phyloP scores from a whole-genome alignment of 1,139 yeast species.

The Diutina sp. region DNA sequence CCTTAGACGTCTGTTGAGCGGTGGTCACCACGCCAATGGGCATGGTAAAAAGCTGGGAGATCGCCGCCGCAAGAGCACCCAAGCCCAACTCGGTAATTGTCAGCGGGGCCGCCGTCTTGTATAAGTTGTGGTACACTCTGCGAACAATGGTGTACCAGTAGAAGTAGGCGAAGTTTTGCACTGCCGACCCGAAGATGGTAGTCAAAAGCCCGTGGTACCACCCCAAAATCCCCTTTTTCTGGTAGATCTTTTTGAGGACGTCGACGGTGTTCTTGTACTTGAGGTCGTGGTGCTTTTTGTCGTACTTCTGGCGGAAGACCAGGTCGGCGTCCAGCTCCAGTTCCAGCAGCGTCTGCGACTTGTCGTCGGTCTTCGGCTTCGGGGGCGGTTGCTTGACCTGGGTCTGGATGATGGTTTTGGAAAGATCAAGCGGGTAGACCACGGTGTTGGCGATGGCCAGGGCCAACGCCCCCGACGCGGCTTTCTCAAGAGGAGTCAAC shows the following conservation, averaged over 20 bases:
- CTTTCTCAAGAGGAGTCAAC: conserved; percentile 52
- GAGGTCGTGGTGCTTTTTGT: conserved; percentile 13
- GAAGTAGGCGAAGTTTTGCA: conserved; percentile 75
- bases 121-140: conserved; percentile 36
- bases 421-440: conserved; percentile 63
- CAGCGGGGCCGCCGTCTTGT: conserved; percentile 27
- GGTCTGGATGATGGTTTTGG: conserved; percentile 65
- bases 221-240: conserved; percentile 51
- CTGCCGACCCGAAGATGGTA: conserved; percentile 60
- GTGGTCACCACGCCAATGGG: conserved; percentile 79
- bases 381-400: conserved; percentile 26
- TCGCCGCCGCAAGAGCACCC: conserved; percentile 78
- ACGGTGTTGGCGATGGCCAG: conserved; percentile 73
- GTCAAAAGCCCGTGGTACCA: conserved; percentile 68
- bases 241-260: conserved; percentile 46
- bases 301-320: conserved; percentile 11
- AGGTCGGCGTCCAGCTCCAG: conserved; percentile 14
- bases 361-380: conserved; percentile 4
- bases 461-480: conserved; percentile 77
- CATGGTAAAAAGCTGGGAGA: conserved; percentile 72
- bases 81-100: conserved; percentile 64
- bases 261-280: conserved; percentile 50
- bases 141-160: conserved; percentile 77
- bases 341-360: conserved; percentile 5
- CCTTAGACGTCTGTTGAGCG: conserved; percentile 59